These are phyloP conservation scores for Fusarium nisikadoi DNA, from an alignment of 2,329 filamentous ascomycete genomes.

Conservation along the genomic window DNA sequence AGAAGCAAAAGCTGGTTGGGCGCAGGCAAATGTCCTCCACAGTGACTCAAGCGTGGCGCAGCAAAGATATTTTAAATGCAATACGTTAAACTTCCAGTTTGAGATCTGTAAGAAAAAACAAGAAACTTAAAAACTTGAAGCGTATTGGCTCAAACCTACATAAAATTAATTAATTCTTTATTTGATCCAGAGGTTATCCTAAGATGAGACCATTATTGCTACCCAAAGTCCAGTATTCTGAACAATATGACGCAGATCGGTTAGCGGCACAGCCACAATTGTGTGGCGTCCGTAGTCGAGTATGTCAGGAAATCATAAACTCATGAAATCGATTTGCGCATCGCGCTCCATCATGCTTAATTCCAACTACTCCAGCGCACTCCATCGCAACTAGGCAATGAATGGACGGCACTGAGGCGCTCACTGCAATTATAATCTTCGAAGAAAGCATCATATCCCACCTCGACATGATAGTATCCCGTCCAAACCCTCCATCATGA, in stretches of 20 bases:
- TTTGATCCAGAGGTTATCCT: not conserved
- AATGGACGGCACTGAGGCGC: not conserved
- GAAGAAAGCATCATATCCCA: not conserved
- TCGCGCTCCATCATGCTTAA: not conserved
- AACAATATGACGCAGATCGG: not conserved
- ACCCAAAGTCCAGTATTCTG: not conserved
- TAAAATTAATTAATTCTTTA: not conserved
- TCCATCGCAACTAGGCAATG: not conserved
- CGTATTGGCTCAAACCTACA: too few species aligned
- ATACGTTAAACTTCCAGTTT: not conserved
- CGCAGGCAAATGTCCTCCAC: conserved; percentile 9
- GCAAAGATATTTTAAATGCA: not conserved
- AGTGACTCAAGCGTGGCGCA: conserved; percentile 32
- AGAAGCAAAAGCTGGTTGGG: conserved; percentile 16
- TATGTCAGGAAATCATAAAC: not conserved
- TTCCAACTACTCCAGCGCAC: not conserved
- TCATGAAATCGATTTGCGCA: conserved; percentile 7
- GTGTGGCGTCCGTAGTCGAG: conserved; percentile 6
- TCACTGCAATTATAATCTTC: not conserved
- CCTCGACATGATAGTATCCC: conserved; percentile 27
- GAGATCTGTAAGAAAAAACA: not conserved
- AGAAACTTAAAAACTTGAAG: not conserved
- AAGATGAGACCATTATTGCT: not conserved
- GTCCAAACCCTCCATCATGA: conserved; percentile 37
- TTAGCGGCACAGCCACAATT: conserved; percentile 9